A percentile compares a stretch with the other conserved stretches of the same genome.
phyloP scores from a whole-genome alignment of 2,329 filamentous ascomycete genomes.

The Colletotrichum tropicale region DNA sequence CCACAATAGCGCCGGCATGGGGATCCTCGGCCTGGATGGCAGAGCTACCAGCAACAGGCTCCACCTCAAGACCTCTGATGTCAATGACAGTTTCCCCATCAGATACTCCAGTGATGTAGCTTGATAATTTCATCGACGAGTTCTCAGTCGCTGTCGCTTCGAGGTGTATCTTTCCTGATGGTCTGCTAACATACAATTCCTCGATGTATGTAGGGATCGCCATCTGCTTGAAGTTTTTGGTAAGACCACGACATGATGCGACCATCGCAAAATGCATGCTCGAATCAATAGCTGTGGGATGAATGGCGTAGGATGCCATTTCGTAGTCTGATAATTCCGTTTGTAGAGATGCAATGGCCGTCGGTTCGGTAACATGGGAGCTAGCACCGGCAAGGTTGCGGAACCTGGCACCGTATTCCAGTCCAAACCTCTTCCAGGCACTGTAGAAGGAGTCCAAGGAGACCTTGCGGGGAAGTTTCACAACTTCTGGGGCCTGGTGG shows the following conservation, averaged over 20 bases:
- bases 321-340: neutral
- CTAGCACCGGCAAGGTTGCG: slow-evolving; percentile 21
- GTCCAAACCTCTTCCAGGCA: slow-evolving; percentile 29
- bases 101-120: neutral
- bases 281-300: slow-evolving; percentile 41
- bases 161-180: neutral
- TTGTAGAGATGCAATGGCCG: neutral
- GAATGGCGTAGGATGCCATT: slow-evolving; percentile 30
- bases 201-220: neutral
- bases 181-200: neutral
- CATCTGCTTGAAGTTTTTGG: neutral
- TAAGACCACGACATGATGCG: slow-evolving; percentile 12
- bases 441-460: slow-evolving; percentile 27
- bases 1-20: neutral
- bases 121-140: neutral
- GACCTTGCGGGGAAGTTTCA: slow-evolving; percentile 23
- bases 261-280: slow-evolving; percentile 33
- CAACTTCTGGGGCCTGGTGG: neutral
- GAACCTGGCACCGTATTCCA: slow-evolving; percentile 31
- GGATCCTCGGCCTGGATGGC: neutral
- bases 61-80: neutral
- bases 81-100: neutral
- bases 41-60: neutral
- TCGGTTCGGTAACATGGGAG: neutral
- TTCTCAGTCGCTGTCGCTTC: neutral